Percentiles rank a stretch among this genome's conserved stretches.
phyloP scores from a whole-genome alignment of 2,329 filamentous ascomycete species.

The Calonectria pseudoreteaudii region DNA sequence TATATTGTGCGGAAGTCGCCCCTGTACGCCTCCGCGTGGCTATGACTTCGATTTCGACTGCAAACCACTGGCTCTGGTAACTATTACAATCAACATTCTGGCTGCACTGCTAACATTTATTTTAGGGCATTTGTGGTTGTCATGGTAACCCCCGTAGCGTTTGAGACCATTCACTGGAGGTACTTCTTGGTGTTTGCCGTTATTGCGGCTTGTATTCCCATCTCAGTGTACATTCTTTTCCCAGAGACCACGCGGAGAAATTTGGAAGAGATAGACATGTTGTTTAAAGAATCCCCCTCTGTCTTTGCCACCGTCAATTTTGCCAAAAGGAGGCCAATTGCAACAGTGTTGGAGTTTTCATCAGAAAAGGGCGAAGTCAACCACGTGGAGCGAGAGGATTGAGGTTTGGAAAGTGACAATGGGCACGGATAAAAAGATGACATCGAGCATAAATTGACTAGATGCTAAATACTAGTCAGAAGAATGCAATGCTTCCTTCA shows the following conservation, averaged over 20 bases:
- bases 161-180: not conserved
- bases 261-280: not conserved
- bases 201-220: not conserved
- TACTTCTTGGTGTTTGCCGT: not conserved
- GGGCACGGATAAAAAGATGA: not conserved
- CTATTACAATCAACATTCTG: not conserved
- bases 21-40: not conserved
- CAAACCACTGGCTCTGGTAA: slow-evolving; percentile 1
- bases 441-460: not conserved
- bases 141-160: not conserved
- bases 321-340: not conserved
- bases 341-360: not conserved
- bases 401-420: not conserved
- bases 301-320: not conserved
- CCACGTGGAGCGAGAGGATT: not conserved
- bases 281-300: not conserved
- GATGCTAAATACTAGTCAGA: not conserved
- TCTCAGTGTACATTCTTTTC: not conserved
- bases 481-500: no score
- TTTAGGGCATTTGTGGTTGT: not conserved
- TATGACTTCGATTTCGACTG: not conserved
- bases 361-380: not conserved
- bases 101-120: not conserved
- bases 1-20: not conserved
- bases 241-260: not conserved